Conservation (phyloP, 306 rosid genomes). For the Begonia fuchsioides region DNA sequence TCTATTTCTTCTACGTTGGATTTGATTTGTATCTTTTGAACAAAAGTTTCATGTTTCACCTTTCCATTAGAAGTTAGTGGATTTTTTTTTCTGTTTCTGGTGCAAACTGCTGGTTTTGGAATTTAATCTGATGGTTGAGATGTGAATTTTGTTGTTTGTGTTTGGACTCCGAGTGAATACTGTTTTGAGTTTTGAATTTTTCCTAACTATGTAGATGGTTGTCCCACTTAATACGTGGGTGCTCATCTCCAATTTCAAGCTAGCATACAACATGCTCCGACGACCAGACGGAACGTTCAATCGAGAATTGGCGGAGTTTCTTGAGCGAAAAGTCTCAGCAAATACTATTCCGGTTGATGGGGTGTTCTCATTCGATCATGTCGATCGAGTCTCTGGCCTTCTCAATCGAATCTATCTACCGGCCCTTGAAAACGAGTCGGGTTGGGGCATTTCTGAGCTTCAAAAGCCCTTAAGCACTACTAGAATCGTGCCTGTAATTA, state of each 20-base stretch:
- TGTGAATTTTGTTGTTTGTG: conserved; percentile 5
- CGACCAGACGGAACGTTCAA: conserved; percentile 87
- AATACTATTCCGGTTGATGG: conserved; percentile 66
- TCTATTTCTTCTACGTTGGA: background rate
- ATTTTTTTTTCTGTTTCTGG: background rate
- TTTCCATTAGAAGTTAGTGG: background rate
- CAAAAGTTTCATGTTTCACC: background rate
- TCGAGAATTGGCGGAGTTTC: conserved; percentile 68
- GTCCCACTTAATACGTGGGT: conserved; percentile 95
- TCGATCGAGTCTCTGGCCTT: conserved; percentile 50
- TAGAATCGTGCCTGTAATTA: conserved; percentile 52
- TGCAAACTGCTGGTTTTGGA: background rate
- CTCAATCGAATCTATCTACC: conserved; percentile 53
- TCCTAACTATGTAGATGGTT: conserved; percentile 32
- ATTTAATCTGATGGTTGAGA: background rate
- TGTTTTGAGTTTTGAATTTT: no score
- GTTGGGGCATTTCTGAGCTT: conserved; percentile 35
- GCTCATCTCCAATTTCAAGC: conserved; percentile 86
- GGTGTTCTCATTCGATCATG: conserved; percentile 75
- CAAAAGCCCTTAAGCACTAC: conserved; percentile 54
- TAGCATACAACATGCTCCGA: conserved; percentile 73
- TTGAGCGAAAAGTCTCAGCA: conserved; percentile 67
- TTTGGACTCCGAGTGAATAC: background rate
- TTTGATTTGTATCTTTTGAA: background rate
- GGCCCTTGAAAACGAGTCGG: conserved; percentile 25